These are phyloP conservation scores for Colletotrichum orchidophilum DNA, from an alignment of 2,329 filamentous ascomycete species.

Conservation along the genomic window DNA sequence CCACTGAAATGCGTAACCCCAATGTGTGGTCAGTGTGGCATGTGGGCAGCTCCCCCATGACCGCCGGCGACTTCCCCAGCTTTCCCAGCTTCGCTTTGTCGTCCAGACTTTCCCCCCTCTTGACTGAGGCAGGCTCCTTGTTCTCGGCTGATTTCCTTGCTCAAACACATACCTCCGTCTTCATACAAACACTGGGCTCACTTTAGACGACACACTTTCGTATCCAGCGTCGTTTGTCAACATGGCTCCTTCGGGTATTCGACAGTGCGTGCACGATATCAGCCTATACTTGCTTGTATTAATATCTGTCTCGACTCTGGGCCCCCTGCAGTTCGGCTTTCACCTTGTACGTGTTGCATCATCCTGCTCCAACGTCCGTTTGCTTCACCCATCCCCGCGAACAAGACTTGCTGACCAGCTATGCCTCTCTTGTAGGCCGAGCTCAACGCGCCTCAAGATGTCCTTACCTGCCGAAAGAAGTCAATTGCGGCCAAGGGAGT, in stretches of 20 bases:
- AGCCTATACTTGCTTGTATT: conserved; percentile 83
- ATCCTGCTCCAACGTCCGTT: conserved; percentile 22
- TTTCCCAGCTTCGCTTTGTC: conserved; percentile 17
- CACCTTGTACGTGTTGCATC: conserved; percentile 72
- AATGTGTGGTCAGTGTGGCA: conserved; percentile 15
- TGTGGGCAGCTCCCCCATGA: conserved; percentile 12
- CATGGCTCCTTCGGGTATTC: conserved; percentile 48
- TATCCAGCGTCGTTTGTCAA: conserved; percentile 14
- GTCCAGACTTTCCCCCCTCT: conserved; percentile 4
- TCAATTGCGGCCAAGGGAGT: conserved; percentile 44
- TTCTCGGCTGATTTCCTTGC: not conserved
- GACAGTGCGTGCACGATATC: conserved; percentile 58
- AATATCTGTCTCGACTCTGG: conserved; percentile 80
- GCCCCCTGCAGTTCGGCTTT: conserved; percentile 93
- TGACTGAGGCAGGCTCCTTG: not conserved
- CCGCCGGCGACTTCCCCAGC: conserved; percentile 3
- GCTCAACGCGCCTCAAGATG: conserved; percentile 93
- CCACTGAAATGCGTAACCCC: conserved; percentile 1
- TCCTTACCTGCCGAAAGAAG: conserved; percentile 82
- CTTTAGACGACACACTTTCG: not conserved
- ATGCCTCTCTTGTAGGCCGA: conserved; percentile 71
- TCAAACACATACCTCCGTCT: not conserved
- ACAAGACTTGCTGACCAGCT: not conserved
- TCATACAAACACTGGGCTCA: not conserved
- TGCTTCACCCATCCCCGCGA: not conserved